These are phyloP conservation scores for Eucalyptus sideroxylon DNA, from an alignment of 345 rosid species.

Conservation along the genomic window DNA sequence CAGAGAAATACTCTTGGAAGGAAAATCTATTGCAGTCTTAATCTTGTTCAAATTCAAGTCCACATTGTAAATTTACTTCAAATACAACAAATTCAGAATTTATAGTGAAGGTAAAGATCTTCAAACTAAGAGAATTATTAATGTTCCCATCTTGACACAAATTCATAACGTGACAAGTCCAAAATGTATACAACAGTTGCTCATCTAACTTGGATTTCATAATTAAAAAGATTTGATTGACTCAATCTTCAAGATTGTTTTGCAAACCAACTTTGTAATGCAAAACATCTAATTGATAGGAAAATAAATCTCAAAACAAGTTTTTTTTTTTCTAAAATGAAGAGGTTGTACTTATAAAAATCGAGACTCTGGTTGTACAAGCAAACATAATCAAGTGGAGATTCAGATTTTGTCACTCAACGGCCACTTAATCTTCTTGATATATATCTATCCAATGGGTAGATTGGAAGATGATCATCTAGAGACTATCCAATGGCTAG, in stretches of 20 bases:
- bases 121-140: neutral
- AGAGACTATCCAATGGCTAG: fast-evolving
- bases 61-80: no score
- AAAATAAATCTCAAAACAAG: neutral
- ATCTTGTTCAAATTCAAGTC: no score
- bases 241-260: neutral
- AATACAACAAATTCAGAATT: fast-evolving
- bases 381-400: fast-evolving
- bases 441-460: no score
- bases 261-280: no score
- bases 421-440: neutral
- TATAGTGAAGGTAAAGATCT: neutral
- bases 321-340: no score
- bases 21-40: no score
- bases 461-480: neutral
- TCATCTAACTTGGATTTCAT: neutral
- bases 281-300: neutral
- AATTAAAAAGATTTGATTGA: neutral
- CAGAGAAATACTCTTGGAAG: no score
- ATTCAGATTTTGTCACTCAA: neutral
- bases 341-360: neutral
- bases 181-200: fast-evolving
- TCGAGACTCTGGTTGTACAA: fast-evolving
- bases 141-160: fast-evolving
- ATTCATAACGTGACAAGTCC: fast-evolving